Base-by-base conservation (phyloP, 108 stramenopile genomes). In the Skeletonema grethae region DNA sequence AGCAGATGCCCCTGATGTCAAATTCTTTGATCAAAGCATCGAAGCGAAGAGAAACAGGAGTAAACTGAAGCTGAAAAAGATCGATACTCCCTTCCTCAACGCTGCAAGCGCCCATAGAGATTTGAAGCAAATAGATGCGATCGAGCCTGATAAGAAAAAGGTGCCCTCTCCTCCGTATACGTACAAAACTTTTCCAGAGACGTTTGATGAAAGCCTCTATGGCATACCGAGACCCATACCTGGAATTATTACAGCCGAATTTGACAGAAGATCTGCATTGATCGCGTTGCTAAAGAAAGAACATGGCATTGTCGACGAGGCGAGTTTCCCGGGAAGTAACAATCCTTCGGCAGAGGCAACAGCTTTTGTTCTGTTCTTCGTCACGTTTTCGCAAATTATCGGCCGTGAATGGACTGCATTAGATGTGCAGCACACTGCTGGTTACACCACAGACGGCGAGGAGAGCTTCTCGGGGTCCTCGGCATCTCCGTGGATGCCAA, bases 11-110 rank as follows among this genome's bases (percentile, higher is more conserved):
- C 86, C 93, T 7, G 87, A 89, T 41, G 84, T 97, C 32, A 84
- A 78, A 1, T 95, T 95, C 55, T 97, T 97, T 65, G 94, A 97
- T 61, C 92, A 97, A 70, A 86, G 87, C 20, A 90, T 97, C 56
- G 72, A 84, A 43, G 96, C 90, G 11, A 97, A 97, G 77, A 68
- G 81, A 29, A 95, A 94, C 72, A 75, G 93, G 28, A 89, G 86
- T 55, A 88, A 86, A 64, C 84, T 73, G 28, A 72, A 83, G 67
- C 50, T 90, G 72, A 76, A 88, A 80, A 89, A 92, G 84, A 57
- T 56, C 18, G 86, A 87, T 6, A 92, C 92, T 2, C 86, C 90
- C 5, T 94, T 96, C 61, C 75, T 94, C 8, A 80, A 94, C 65
- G 87, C 88, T 65, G 76, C 95, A 5, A 92, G 91, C 66, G 85